Conservation (phyloP, 1,284 basidiomycete species). For the Kalmanozyma brasiliensis region DNA sequence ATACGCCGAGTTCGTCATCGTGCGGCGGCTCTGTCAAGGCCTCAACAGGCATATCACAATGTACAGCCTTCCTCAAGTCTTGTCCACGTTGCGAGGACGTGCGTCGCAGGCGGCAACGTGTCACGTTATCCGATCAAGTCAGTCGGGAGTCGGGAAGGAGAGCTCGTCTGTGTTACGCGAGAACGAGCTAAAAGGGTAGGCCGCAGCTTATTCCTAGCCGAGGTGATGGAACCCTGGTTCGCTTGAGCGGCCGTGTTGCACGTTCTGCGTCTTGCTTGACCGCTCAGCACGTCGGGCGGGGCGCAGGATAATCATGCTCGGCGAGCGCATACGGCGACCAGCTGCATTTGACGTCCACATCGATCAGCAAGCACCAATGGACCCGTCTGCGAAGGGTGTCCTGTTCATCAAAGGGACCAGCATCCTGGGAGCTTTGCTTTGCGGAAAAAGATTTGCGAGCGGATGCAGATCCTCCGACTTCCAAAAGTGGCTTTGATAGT, state of each 20-base stretch:
- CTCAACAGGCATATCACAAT: too few relatives aligned
- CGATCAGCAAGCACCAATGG: not conserved
- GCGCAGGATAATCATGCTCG: too few relatives aligned
- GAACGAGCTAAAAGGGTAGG: constrained; percentile 8
- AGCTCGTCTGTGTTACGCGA: constrained; percentile 6
- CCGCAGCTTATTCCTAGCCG: constrained; percentile 2
- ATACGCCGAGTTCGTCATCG: too few relatives aligned
- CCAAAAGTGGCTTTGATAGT: not conserved
- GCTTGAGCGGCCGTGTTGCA: not conserved
- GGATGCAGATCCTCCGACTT: constrained; percentile 23
- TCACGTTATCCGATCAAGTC: not conserved
- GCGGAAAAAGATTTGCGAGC: constrained; percentile 5
- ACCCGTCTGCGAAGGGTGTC: constrained; percentile 1
- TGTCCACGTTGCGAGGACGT: not conserved
- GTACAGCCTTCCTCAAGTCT: too few relatives aligned
- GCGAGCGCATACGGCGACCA: too few relatives aligned
- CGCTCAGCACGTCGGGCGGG: too few relatives aligned
- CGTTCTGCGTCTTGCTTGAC: constrained; percentile 1
- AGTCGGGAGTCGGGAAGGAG: constrained; percentile 8
- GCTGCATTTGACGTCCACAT: too few relatives aligned
- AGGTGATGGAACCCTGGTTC: not conserved
- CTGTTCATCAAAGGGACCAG: too few relatives aligned
- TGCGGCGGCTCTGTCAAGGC: too few relatives aligned
- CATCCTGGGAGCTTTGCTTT: too few relatives aligned
- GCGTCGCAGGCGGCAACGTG: not conserved